Evolutionary conservation across 768 basidiomycete genomes (phyloP).

Genomic region (Amanita subjunquillea): DNA sequence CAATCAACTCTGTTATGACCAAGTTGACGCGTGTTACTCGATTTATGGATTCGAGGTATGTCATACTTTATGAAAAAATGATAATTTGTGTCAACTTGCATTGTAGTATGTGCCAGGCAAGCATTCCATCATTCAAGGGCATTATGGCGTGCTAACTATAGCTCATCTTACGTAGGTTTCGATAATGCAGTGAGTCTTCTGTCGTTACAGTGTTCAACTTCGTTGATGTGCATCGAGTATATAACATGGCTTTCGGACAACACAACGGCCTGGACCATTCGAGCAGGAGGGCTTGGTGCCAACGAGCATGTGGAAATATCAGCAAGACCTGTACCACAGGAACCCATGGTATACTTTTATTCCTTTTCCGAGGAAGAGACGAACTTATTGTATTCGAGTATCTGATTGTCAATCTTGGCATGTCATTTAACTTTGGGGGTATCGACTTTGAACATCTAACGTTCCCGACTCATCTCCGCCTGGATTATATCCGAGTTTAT

Average conservation of each 20-base stretch:
- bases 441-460: slow-evolving; percentile 56
- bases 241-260: slow-evolving; percentile 73
- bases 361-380: background rate
- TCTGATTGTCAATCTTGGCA: slow-evolving; percentile 70
- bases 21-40: slow-evolving; percentile 44
- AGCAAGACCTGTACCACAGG: slow-evolving; percentile 56
- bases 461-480: slow-evolving; percentile 43
- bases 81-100: background rate
- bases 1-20: slow-evolving; percentile 60
- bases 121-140: background rate
- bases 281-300: slow-evolving; percentile 51
- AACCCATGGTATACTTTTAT: slow-evolving; percentile 57
- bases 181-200: slow-evolving; percentile 40
- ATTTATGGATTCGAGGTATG: slow-evolving; percentile 67
- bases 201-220: background rate
- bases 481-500: slow-evolving; percentile 53
- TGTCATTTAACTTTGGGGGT: slow-evolving; percentile 66
- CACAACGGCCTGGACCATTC: slow-evolving; percentile 61
- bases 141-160: slow-evolving; percentile 10
- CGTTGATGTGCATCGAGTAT: slow-evolving; percentile 34
- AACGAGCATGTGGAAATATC: slow-evolving; percentile 51
- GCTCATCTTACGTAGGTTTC: slow-evolving; percentile 33
- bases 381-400: slow-evolving; percentile 40
- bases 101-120: slow-evolving; percentile 28
- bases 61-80: slow-evolving; percentile 1